Base-by-base conservation (phyloP, 177 flowering plant genomes). In the Vitis hybrid region DNA sequence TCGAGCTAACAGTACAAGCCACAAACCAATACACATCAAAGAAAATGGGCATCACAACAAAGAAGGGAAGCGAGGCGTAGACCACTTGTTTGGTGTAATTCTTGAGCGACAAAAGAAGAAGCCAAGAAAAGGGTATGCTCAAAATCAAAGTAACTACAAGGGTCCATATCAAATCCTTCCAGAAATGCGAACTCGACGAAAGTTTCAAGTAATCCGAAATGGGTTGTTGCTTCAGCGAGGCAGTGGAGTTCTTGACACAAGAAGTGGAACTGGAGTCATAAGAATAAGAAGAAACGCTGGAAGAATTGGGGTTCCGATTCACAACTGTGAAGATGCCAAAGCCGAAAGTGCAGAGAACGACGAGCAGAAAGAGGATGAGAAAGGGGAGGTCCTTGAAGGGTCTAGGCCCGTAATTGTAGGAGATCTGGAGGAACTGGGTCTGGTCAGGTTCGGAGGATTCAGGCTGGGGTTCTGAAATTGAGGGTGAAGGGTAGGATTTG, bases 21-120 rank as follows among this genome's bases (percentile, higher is more conserved):
- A 90, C 98, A 70, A 95, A 93, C 98, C 99, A 95, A 61, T 88
- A 95, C 6, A 93, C 87, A 68, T 93, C 84, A 31, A 92, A 60
- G 71, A 87, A 90, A 28, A 87, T 58, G 4, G 97, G 98, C 7
- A 95, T 76, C 11, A 87, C 53, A 44, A 92, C 70, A 57, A 90
- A 87, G 72, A 90, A 85, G 1, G 97, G 97, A 65, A 90, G 73
- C 2, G 84, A 78, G 12, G 59, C 83, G 66, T 93, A 93, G 18
- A 95, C 97, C 22, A 95, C 74, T 80, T 92, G 94, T 66, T 92
- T 93, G 67, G 99, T 73, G 76, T 88, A 95, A 77, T 84, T 91
- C 77, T 89, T 93, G 61, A 95, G 85, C 60, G 80, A 66, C 73
- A 88, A 76, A 60, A 95, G 90, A 52, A 95, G 68, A 3, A 61